These are phyloP conservation scores for Rhodotorula sp. DNA, from an alignment of 1,284 basidiomycete genomes.

Conservation along the genomic window DNA sequence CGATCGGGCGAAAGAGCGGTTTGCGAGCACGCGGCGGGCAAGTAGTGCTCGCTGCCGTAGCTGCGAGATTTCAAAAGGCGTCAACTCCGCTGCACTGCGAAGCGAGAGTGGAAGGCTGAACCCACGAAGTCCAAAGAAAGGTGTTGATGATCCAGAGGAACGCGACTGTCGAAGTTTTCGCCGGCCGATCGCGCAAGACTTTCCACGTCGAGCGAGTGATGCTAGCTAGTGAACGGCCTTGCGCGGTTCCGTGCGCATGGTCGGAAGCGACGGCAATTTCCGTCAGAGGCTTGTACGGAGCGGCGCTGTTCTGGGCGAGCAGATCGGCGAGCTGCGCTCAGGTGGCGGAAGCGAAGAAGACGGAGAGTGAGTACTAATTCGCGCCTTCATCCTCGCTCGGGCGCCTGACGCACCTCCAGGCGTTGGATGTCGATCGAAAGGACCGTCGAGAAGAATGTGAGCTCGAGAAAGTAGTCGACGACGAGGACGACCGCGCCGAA, in stretches of 20 bases:
- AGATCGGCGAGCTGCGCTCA: constrained; percentile 66
- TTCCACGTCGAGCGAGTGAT: constrained; percentile 5
- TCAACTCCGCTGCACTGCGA: neutral
- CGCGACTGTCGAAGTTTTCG: constrained; percentile 34
- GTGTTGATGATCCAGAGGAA: constrained; percentile 48
- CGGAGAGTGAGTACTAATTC: neutral
- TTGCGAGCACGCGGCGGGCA: constrained; percentile 45
- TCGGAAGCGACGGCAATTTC: too few species aligned
- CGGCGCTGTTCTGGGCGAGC: constrained; percentile 61
- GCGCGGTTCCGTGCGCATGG: neutral
- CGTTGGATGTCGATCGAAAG: constrained; percentile 86
- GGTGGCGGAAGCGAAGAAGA: neutral
- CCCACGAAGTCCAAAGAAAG: constrained; percentile 47
- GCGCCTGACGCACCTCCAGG: constrained; percentile 61
- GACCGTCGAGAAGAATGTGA: constrained; percentile 87
- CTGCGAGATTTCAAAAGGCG: neutral
- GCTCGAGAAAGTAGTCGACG: constrained; percentile 92
- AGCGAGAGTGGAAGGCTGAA: neutral
- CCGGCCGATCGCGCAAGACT: constrained; percentile 30
- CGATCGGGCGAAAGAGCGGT: constrained; percentile 34
- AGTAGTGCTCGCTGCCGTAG: constrained; percentile 43
- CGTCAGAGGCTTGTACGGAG: constrained; percentile 49
- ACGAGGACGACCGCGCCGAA: constrained; percentile 92
- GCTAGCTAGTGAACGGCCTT: neutral
- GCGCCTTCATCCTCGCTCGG: neutral